phyloP scores from a whole-genome alignment of 2,329 filamentous ascomycete genomes.

The Endocalyx cinctus region DNA sequence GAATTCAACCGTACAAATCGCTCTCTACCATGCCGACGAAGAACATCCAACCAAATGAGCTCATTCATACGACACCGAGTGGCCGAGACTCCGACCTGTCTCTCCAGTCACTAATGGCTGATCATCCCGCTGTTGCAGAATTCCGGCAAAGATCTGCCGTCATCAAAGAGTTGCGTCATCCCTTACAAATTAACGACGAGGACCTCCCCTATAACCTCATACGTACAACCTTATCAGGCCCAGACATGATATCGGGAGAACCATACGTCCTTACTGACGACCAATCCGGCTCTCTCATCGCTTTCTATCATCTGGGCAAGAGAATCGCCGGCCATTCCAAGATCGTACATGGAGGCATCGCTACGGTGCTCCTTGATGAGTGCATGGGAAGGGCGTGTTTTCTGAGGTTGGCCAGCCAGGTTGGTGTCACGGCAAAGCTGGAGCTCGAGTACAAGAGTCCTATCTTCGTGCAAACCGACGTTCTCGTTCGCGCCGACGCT shows the following conservation, averaged over 20 bases:
- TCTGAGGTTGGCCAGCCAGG: neutral
- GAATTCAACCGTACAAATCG: neutral
- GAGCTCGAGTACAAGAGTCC: slow-evolving; percentile 3
- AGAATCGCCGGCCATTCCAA: slow-evolving; percentile 1
- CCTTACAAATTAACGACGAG: neutral
- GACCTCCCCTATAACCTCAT: slow-evolving; percentile 2
- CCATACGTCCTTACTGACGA: slow-evolving; percentile 1
- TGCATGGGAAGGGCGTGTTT: slow-evolving; percentile 2
- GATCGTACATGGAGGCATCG: slow-evolving; percentile 3
- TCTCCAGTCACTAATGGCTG: neutral
- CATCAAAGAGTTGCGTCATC: neutral
- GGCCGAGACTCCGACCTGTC: neutral
- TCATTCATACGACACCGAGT: neutral
- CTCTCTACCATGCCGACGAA: neutral
- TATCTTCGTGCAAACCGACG: neutral
- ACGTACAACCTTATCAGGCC: neutral
- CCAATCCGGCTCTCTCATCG: slow-evolving; percentile 1
- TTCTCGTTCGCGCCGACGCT: slow-evolving; percentile 1
- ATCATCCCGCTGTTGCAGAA: neutral
- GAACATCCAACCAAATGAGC: neutral
- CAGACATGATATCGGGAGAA: neutral
- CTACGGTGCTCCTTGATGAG: neutral
- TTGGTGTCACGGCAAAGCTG: slow-evolving; percentile 2
- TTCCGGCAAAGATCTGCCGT: too few species aligned
- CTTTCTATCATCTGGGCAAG: slow-evolving; percentile 1